phyloP scores from a whole-genome alignment of 2,329 filamentous ascomycete genomes.

The Rhexocercosporidium sp. region DNA sequence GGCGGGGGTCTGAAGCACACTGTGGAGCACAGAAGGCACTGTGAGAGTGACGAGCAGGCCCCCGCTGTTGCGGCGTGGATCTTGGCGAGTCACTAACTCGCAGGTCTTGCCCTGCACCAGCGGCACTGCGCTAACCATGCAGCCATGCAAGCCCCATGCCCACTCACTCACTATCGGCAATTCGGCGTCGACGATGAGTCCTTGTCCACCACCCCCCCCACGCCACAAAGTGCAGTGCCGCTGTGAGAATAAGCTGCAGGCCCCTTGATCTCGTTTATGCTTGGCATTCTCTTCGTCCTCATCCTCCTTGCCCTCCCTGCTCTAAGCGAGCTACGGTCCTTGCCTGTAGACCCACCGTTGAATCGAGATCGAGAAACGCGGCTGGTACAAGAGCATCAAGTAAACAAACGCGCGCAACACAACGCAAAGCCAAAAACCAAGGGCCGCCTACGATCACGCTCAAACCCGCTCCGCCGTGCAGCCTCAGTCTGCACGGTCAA shows the following conservation, averaged over 20 bases:
- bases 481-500: neutral
- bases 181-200: neutral
- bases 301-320: neutral
- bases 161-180: neutral
- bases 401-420: neutral
- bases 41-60: neutral
- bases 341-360: neutral
- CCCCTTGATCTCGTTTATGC: constrained; percentile 25
- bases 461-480: neutral
- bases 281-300: neutral
- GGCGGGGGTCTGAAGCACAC: neutral
- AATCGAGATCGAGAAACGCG: neutral
- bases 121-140: neutral
- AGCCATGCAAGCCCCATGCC: neutral
- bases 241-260: constrained; percentile 15
- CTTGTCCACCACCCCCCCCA: neutral
- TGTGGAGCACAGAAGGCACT: no score
- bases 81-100: constrained; percentile 9
- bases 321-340: neutral
- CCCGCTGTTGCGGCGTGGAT: constrained; percentile 21
- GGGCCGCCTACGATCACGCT: neutral
- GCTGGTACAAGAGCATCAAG: neutral
- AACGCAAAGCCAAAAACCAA: neutral
- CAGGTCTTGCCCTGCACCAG: neutral
- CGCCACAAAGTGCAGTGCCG: neutral